Evolutionary conservation across 495 filamentous ascomycete species (phyloP), one percentile per base, ranked within the genome.

Genomic region (Parmelia sp.): DNA sequence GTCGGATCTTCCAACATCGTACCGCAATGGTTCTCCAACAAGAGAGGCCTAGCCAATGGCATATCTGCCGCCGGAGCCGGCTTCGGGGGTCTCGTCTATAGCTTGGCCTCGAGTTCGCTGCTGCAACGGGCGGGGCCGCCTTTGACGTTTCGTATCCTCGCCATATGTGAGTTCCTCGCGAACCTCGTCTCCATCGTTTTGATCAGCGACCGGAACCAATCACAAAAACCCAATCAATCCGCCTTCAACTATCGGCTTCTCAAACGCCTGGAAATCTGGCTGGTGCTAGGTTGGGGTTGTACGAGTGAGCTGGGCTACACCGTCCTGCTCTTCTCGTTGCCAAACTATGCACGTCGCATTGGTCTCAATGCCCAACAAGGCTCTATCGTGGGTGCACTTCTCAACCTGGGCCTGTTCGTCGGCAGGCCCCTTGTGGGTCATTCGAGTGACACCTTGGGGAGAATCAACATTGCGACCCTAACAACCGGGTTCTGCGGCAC

Each of bases 141-240:
- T 7, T 92, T 90, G 90, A 81, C 89, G 3, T 90, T 91, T 70
- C 83, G 90, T 2, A 83, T 90, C 49, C 75, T 90, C 10, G 90
- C 84, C 14, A 83, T 91, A 58, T 67, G 87, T n/a, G 78, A 81
- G 37, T 87, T 84, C 66, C 80, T 83, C 15, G 83, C 85, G 12
- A 92, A 90, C 68, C 70, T 82, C 23, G 74, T 84, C 8, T 85
- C 82, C 60, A 82, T 80, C 25, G 74, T 89, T 44, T 72, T 90
- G 17, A 76, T 92, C 36, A 77, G 80, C 21, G 89, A 91, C 67
- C 82, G 90, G 19, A 93, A 92, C 68, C 81, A 86, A 69, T 77
- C 77, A 10, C 80, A 92, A 49, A 84, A 84, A 7, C 83, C 85
- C 53, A 79, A 81, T 21, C 80, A 87, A 65, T 74, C 80, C 19